phyloP scores from a whole-genome alignment of 129 eudicot genomes.

The Tagetes patula region DNA sequence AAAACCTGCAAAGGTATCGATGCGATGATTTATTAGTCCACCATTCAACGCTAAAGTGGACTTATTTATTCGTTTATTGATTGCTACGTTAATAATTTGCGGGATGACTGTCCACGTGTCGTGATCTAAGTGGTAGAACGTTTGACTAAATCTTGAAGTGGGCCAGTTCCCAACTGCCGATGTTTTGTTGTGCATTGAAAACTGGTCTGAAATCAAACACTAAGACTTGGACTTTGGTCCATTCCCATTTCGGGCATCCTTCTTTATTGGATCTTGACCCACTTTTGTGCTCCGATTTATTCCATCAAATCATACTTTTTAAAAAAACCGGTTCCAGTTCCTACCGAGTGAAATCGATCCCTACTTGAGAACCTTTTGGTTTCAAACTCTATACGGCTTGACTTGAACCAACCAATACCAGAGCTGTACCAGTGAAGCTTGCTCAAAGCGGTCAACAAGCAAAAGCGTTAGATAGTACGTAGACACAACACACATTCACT shows the following conservation, averaged over 20 bases:
- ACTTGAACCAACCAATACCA: too few species aligned
- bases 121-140: slow-evolving; percentile 2
- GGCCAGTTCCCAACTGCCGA: slow-evolving; percentile 36
- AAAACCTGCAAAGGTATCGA: slow-evolving; percentile 12
- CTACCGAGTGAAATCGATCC: too few species aligned
- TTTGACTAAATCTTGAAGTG: slow-evolving; percentile 35
- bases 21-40: slow-evolving; percentile 31
- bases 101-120: slow-evolving; percentile 18
- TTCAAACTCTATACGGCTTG: too few species aligned
- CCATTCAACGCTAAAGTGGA: slow-evolving; percentile 34
- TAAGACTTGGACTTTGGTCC: slow-evolving; percentile 32
- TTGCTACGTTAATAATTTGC: slow-evolving; percentile 21
- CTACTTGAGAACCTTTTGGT: too few species aligned
- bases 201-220: slow-evolving; percentile 32
- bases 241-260: slow-evolving; percentile 33
- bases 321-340: too few species aligned
- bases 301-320: too few species aligned
- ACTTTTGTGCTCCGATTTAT: slow-evolving; percentile 21
- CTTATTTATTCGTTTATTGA: slow-evolving; percentile 35
- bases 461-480: too few species aligned
- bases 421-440: too few species aligned
- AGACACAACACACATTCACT: too few species aligned
- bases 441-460: too few species aligned
- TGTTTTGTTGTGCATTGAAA: slow-evolving; percentile 35
- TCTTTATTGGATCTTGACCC: slow-evolving; percentile 36